Base-by-base conservation (phyloP, 2,329 filamentous ascomycete genomes). In the Parascedosporium putredinis region DNA sequence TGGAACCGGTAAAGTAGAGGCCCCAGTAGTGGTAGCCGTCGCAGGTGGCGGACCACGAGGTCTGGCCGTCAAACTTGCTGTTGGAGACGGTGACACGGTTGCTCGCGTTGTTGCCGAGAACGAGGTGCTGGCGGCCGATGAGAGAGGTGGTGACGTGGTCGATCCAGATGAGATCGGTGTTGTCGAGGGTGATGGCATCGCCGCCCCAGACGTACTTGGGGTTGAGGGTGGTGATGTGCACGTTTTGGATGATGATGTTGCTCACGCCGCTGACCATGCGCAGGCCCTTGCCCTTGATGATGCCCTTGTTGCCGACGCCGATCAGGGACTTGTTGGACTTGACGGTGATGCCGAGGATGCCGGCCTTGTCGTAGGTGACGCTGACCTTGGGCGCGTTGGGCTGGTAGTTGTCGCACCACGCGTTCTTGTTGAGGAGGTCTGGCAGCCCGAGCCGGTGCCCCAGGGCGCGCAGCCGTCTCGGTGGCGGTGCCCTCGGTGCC, bases 1-100 rank as follows among this genome's bases (percentile, higher is more conserved):
- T 69, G 51, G 69, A 66, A n/a, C 79, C 78, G 36, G 69, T 71
- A 45, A 81, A 68, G 66, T 77, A 79, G 54, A 80, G 62, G 25
- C 64, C 70, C 75, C 78, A 81, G 72, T 81, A 81, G 64, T 79
- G 76, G 62, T 77, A 70, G 36, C 67, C 69, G 58, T 81, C 67
- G 62, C 78, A 82, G 44, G 71, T 75, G 4, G 78, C 72, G 9
- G 76, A 80, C 66, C 69, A 81, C 16, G 64, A 60, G 29, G 71
- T 71, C 22, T 60, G 59, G 43, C 79, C 79, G 57, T 83, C 72
- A 56, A 83, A 74, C 58, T 78, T 73, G 64, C 60, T 69, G 71
- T 82, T 81, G 56, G 77, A 76, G 60, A 83, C 72, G 24, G 76
- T 79, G 18, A 82, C 73, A 42, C 74, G 74, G 60, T 70, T 71